Base-by-base conservation (phyloP, 2,329 filamentous ascomycete species). In the Colletotrichum tropicicola region DNA sequence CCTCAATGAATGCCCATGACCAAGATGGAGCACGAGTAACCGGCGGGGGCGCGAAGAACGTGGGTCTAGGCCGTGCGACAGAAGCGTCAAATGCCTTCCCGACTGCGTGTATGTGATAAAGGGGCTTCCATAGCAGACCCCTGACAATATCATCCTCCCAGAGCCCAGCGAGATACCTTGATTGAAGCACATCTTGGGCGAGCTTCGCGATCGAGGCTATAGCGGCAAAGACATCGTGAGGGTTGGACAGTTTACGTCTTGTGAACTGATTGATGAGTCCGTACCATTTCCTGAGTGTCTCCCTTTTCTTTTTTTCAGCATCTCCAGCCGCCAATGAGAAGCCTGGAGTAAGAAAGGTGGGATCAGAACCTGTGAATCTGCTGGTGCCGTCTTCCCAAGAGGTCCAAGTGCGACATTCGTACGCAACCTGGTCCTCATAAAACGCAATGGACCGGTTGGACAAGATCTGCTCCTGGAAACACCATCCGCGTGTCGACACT, bases 1-100 rank as follows among this genome's bases (percentile, higher is more conserved):
- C 59, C 41, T 62, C 52, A 6, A 62, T 35, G 10, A 53, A 62
- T 4, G 59, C 59, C 59, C 59, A 62, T 4, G 59, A 62, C 59
- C 59, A 62, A 2, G 53, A 58, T 1, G 59, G 59, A 12, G 59
- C 59, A 35, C 59, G 37, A 6, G 51, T 21, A 10, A 62, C 59
- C 10, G 59, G 59, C 17, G 27, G 12, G 3, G 53, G 53, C 1
- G 59, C 59, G 9, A 62, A 44, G 5, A 8, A 10, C 2, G 59
- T 62, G 5, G 59, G 44, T 4, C 28, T 37, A 30, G 59, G 53
- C 7, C 59, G 59, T 15, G 51, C 39, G 19, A 44, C 5, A 8
- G 59, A 27, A 8, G 12, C n/a, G 2, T 23, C 15, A 12, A 21
- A 62, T 8, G 32, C n/a, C 2, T 13, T 35, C 12, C 17, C 15